These are phyloP conservation scores for Stephanodiscus triporus DNA, from an alignment of 108 stramenopile species.

Conservation along the genomic window DNA sequence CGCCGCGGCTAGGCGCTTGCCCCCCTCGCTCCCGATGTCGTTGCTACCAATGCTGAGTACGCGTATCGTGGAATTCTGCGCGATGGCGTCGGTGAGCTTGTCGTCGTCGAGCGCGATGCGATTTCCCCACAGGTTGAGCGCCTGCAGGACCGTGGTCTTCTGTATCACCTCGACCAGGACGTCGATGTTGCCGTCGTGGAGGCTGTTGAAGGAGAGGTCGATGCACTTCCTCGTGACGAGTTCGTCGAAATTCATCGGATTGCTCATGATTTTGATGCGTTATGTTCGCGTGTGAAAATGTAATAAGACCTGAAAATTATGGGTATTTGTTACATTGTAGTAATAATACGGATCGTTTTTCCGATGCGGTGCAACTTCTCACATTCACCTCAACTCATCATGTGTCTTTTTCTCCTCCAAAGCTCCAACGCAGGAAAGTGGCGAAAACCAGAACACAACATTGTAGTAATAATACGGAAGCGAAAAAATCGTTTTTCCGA, in stretches of 20 bases:
- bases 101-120: not conserved
- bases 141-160: not conserved
- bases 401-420: too few species aligned
- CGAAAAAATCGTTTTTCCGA: too few species aligned
- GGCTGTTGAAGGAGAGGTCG: slow-evolving; percentile 6
- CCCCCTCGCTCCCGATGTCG: not conserved
- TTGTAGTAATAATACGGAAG: too few species aligned
- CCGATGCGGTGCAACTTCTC: too few species aligned
- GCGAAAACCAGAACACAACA: too few species aligned
- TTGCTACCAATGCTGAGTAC: not conserved
- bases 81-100: not conserved
- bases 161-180: not conserved
- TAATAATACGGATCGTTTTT: too few species aligned
- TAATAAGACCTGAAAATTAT: not conserved
- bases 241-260: not conserved
- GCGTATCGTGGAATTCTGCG: not conserved
- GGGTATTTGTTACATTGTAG: too few species aligned
- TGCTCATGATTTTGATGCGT: slow-evolving; percentile 1
- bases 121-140: not conserved
- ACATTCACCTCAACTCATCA: too few species aligned
- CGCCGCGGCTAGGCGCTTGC: not conserved
- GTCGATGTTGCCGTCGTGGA: not conserved
- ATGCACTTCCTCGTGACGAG: not conserved
- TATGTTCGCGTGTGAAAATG: not conserved
- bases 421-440: too few species aligned